These are phyloP conservation scores for Fomitiporia mediterranea DNA, from an alignment of 1,284 basidiomycete genomes.

Conservation along the genomic window DNA sequence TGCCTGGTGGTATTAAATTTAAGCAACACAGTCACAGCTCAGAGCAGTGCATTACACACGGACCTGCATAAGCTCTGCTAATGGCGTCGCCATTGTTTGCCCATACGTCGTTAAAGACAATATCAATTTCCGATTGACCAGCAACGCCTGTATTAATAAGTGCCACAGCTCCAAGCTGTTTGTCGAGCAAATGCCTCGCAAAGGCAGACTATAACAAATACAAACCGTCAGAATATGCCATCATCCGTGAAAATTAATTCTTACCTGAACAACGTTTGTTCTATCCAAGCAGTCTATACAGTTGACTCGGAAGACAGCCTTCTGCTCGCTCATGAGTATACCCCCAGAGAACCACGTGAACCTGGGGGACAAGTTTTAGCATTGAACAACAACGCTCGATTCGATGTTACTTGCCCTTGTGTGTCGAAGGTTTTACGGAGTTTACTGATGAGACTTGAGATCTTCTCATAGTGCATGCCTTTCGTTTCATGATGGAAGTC, in stretches of 20 bases:
- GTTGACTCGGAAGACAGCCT: conserved; percentile 81
- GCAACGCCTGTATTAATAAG: conserved; percentile 50
- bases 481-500: conserved; percentile 90
- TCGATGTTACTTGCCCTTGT: conserved; percentile 54
- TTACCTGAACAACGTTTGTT: conserved; percentile 84
- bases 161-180: conserved; percentile 79
- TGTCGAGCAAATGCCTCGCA: conserved; percentile 74
- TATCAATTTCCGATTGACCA: conserved; percentile 59
- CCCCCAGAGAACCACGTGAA: conserved; percentile 83
- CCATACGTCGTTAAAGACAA: conserved; percentile 92
- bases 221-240: conserved; percentile 2
- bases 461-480: conserved; percentile 93
- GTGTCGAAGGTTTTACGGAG: conserved; percentile 70
- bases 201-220: conserved; percentile 72
- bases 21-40: not conserved
- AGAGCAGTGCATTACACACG: conserved; percentile 22
- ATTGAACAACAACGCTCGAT: not conserved
- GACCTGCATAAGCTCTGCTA: conserved; percentile 72
- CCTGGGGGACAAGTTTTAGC: conserved; percentile 35
- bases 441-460: conserved; percentile 69
- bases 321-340: conserved; percentile 72
- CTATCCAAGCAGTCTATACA: conserved; percentile 93
- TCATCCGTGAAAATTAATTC: conserved; percentile 1
- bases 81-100: conserved; percentile 93
- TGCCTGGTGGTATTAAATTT: not conserved